Evolutionary conservation across 257 asterid genomes (phyloP).

Genomic region (Buddleja alternifolia): DNA sequence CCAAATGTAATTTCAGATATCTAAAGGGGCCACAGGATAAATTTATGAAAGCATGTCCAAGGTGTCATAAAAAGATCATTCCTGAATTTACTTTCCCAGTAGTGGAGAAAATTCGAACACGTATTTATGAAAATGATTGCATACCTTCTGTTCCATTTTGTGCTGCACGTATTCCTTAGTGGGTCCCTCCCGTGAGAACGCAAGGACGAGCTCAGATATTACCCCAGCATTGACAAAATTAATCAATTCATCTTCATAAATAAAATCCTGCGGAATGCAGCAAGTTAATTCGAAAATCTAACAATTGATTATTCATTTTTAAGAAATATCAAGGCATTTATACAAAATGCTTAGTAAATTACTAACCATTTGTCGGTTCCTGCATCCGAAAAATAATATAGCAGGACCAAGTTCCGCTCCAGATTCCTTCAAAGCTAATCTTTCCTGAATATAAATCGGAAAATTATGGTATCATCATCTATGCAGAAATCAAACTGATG

Average conservation of each 20-base stretch:
- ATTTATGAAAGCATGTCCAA: neutral
- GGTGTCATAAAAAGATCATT: neutral
- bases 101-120: conserved; percentile 1
- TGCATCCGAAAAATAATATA: conserved; percentile 83
- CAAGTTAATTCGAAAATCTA: neutral
- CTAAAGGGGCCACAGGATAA: neutral
- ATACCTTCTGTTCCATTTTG: conserved; percentile 84
- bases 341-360: conserved; percentile 20
- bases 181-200: conserved; percentile 93
- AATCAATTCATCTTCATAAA: conserved; percentile 75
- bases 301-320: neutral
- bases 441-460: conserved; percentile 63
- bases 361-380: conserved; percentile 87
- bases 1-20: neutral
- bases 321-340: conserved; percentile 8
- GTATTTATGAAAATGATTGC: neutral
- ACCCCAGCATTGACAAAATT: conserved; percentile 70
- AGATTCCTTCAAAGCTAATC: conserved; percentile 81
- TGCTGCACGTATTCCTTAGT: conserved; percentile 92
- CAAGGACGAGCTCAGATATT: conserved; percentile 77
- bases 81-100: neutral
- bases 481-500: conserved; percentile 18
- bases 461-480: conserved; percentile 4
- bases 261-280: conserved; percentile 68
- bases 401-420: conserved; percentile 93